Evolutionary conservation across 495 filamentous ascomycete genomes (phyloP).

Genomic region (Hypomontagnella submonticulosa): DNA sequence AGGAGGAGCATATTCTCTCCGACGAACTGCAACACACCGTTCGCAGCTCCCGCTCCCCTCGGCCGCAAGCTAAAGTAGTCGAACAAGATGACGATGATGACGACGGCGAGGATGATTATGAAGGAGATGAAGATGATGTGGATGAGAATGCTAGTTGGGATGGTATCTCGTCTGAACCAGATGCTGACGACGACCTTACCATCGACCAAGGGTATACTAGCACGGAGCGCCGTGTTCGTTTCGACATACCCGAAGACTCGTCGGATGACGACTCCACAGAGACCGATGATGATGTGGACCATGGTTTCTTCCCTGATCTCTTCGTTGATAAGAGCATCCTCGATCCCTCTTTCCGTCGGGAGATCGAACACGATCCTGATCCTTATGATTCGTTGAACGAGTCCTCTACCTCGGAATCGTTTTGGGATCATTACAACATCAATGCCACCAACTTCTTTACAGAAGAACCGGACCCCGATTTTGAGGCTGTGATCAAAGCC

Average conservation of each 20-base stretch:
- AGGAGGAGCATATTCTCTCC: conserved; percentile 75
- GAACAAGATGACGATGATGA: conserved; percentile 56
- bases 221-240: conserved; percentile 63
- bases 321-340: conserved; percentile 77
- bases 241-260: conserved; percentile 60
- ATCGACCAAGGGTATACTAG: conserved; percentile 56
- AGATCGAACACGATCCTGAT: conserved; percentile 72
- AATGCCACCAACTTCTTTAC: conserved; percentile 27
- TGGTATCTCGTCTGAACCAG: conserved; percentile 63
- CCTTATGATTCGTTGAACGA: conserved; percentile 53
- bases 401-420: conserved; percentile 55
- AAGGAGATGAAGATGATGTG: conserved; percentile 51
- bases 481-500: conserved; percentile 45
- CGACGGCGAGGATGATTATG: conserved; percentile 52
- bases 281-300: conserved; percentile 53
- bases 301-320: conserved; percentile 73
- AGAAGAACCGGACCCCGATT: conserved; percentile 45
- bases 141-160: conserved; percentile 67
- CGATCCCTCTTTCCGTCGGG: conserved; percentile 73
- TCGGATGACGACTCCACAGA: conserved; percentile 61
- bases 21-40: conserved; percentile 48
- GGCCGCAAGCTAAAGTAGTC: conserved; percentile 51
- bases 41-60: conserved; percentile 53
- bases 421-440: conserved; percentile 57
- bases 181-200: conserved; percentile 56